Evolutionary conservation across 225 moss, liverwort and hornwort species (phyloP), one percentile per base, ranked within the genome.

Genomic region (Anthoceros angustus): DNA sequence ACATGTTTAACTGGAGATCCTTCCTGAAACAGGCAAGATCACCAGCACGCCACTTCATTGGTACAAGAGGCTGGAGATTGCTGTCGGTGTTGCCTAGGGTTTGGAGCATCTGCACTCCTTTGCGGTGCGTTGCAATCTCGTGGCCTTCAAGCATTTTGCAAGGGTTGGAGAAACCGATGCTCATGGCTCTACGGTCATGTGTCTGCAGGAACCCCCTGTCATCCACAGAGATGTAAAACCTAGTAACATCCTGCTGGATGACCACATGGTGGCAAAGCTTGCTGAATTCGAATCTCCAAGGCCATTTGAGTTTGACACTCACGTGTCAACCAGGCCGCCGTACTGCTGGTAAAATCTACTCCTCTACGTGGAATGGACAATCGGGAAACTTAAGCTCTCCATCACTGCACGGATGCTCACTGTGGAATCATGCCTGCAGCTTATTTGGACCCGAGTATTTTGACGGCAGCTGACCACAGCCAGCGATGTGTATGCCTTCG

Each of bases 11-110:
- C 55, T 18, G 1, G 0, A 8, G 8, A 18, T 15, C 14, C n/a
- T 20, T 18, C 23, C n/a, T 20, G 55, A 7, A 4, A 23, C 55
- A 55, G 55, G 55, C 18, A 55, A 55, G n/a, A 0, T 55, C 23
- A 55, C 55, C 23, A 20, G 55, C 55, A 55, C 55, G 1, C 55
- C 55, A 15, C 55, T 55, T 3, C 55, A 55, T 20, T 55, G 55
- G 55, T 55, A 55, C 55, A 55, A 55, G 23, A 55, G 55, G 55
- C 55, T 55, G 16, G 55, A 55, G 55, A 55, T 55, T 20, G 55
- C 55, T 12, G 55, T 55, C 8, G 55, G 55, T 55, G 55, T 55
- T 9, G 55, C 55, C n/a, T 12, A 55, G n/a, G 55, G 55, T 23
- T 15, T 55, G 55, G 55, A 55, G 23, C 14, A 55, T 55, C 55